Evolutionary conservation across 371 early-diverging fungal species (phyloP).

Genomic region (Zopfochytrium polystomum): DNA sequence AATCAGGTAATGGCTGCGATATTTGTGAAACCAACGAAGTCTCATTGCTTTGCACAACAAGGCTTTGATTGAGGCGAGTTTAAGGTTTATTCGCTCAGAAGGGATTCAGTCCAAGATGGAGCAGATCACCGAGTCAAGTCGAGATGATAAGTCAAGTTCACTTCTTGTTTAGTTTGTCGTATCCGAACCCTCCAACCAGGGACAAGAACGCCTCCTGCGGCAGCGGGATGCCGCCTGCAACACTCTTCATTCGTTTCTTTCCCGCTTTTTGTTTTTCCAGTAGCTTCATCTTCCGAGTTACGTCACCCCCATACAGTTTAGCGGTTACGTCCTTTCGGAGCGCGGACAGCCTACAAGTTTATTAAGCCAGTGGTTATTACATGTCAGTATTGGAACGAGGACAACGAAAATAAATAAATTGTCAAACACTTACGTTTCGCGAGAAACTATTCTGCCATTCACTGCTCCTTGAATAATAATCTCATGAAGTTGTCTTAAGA

Average conservation of each 20-base stretch:
- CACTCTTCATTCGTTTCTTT: slow-evolving; percentile 72
- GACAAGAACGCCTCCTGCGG: slow-evolving; percentile 48
- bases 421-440: slow-evolving; percentile 78
- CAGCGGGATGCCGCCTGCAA: slow-evolving; percentile 48
- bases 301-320: slow-evolving; percentile 91
- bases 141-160: neutral
- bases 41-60: too few species aligned
- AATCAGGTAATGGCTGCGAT: too few species aligned
- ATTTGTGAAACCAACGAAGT: too few species aligned
- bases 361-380: neutral
- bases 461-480: slow-evolving; percentile 87
- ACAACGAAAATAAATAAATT: neutral
- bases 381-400: neutral
- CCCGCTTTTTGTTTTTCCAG: slow-evolving; percentile 86
- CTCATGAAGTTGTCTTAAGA: slow-evolving; percentile 81
- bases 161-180: slow-evolving; percentile 4
- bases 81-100: too few species aligned
- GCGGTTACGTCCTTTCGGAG: slow-evolving; percentile 92
- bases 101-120: too few species aligned
- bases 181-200: slow-evolving; percentile 26
- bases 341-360: slow-evolving; percentile 62
- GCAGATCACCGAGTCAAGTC: too few species aligned
- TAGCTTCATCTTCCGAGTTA: slow-evolving; percentile 89
- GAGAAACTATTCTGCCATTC: slow-evolving; percentile 77
- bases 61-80: too few species aligned